Conservation (phyloP, 2,329 filamentous ascomycete species). For the Trichoderma sp. region DNA sequence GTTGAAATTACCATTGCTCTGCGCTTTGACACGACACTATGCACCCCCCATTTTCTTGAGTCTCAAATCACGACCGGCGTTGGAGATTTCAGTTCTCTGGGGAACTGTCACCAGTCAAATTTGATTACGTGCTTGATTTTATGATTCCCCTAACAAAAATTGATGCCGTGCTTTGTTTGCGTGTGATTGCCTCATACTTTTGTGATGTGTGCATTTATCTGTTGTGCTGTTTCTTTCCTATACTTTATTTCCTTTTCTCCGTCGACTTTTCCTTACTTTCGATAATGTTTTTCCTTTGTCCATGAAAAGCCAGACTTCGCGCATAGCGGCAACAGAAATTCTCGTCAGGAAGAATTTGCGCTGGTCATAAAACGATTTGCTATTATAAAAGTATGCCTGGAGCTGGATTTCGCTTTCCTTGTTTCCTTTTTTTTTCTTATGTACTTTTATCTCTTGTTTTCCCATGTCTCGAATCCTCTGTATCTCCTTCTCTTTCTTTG, state of each 20-base stretch:
- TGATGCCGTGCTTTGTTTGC: slow-evolving; percentile 20
- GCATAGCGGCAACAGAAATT: not conserved
- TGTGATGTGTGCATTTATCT: slow-evolving; percentile 5
- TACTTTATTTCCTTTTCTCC: not conserved
- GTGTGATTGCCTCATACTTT: slow-evolving; percentile 13
- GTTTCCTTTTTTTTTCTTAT: not conserved
- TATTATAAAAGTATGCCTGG: not conserved
- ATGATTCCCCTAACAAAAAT: slow-evolving; percentile 14
- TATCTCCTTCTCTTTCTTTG: not conserved
- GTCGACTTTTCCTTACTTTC: not conserved
- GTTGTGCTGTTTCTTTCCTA: not conserved
- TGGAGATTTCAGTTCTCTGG: slow-evolving; percentile 40
- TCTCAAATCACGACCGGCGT: slow-evolving; percentile 42
- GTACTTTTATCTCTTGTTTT: not conserved
- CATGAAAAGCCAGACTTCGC: not conserved
- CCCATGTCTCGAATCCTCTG: not conserved
- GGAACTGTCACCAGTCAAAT: slow-evolving; percentile 40
- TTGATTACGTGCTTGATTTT: slow-evolving; percentile 24
- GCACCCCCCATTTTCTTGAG: slow-evolving; percentile 32
- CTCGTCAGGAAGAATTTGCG: not conserved
- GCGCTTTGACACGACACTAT: slow-evolving; percentile 30
- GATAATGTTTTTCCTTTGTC: not conserved
- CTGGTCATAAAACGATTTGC: not conserved
- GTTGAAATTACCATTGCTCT: slow-evolving; percentile 32
- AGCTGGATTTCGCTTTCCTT: not conserved